Evolutionary conservation across 2,329 filamentous ascomycete species (phyloP), one percentile per base, ranked within the genome.

Genomic region (Fusarium hostae): DNA sequence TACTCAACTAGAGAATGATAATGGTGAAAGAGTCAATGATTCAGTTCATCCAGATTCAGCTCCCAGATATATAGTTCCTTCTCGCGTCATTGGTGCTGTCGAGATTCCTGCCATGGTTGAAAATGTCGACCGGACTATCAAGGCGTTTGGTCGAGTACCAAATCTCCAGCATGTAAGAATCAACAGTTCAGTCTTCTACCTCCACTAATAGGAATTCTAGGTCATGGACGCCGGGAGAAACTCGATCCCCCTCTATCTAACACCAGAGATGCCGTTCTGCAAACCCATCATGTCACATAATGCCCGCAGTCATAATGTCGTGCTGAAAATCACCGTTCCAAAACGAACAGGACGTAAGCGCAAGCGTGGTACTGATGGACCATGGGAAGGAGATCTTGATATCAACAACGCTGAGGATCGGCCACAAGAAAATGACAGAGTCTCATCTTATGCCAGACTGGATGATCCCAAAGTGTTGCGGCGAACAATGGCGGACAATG

Each of bases 301-400:
- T 77, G 88, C 91, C 35, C 83, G 88, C 24, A 92, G 94, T 13
- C 93, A 94, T 78, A 97, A 98, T 77, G 84, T 98, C 24, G 86
- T 98, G 24, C 85, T 99, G 58, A 95, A 94, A 79, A 87, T 99
- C 60, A 94, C 92, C 0, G 89, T 98, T 2, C 95, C 96, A 0
- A 96, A 91, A 80, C 86, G 94, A 61, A 98, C 94, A 5, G 95
- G 95, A 6, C 89, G 94, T 66, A 97, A 93, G 81, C 89, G 95
- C 64, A 97, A 95, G 82, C 87, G 91, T 74, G 94, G 94, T n/a
- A 90, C 89, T 9, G 79, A 90, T 60, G 91, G 86, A 8, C 90
- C 91, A 1, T 95, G 90, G 77, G 81, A 85, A 43, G 85, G 85
- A 6, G 81, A 84, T 55, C 39, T 81, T 9, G 77, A 83, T 16